These are phyloP conservation scores for Aspergillus sclerotiicarbonarius DNA, from an alignment of 495 filamentous ascomycete genomes.

Conservation along the genomic window DNA sequence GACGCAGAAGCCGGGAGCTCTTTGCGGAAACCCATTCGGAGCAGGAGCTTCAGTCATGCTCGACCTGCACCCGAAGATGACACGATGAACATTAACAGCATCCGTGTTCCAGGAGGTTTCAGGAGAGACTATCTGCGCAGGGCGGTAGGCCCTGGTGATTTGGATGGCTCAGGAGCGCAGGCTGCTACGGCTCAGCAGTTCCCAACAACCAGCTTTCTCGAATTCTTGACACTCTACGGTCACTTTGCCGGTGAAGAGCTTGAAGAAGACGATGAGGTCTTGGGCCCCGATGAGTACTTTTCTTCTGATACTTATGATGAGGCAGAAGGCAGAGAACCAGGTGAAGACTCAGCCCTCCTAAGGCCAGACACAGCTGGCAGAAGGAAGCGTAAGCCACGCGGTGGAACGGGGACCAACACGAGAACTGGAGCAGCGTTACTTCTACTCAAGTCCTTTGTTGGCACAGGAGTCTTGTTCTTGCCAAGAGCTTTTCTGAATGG, in stretches of 20 bases:
- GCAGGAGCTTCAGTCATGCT: constrained; percentile 78
- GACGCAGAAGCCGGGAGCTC: constrained; percentile 61
- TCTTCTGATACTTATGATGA: constrained; percentile 61
- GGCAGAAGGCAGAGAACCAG: constrained; percentile 67
- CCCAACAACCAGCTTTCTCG: constrained; percentile 87
- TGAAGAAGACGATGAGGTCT: constrained; percentile 89
- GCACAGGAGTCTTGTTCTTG: constrained; percentile 95
- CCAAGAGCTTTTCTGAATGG: constrained; percentile 92
- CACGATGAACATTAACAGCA: constrained; percentile 76
- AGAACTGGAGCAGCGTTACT: constrained; percentile 74
- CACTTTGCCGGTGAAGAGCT: constrained; percentile 97
- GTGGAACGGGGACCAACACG: constrained; percentile 66
- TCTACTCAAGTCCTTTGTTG: constrained; percentile 94
- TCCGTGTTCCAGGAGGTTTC: constrained; percentile 91
- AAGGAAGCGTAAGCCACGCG: constrained; percentile 67
- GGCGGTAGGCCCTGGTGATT: constrained; percentile 52
- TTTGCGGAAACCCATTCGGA: constrained; percentile 55
- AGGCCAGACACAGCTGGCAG: constrained; percentile 61
- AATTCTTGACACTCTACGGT: constrained; percentile 91
- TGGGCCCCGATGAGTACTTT: constrained; percentile 83
- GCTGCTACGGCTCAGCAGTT: constrained; percentile 52
- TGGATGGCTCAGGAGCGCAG: constrained; percentile 39
- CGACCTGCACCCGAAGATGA: constrained; percentile 76
- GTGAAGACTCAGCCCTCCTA: constrained; percentile 79
- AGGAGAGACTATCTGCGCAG: constrained; percentile 81